A percentile compares a stretch with the other conserved stretches of the same genome.
phyloP scores from a whole-genome alignment of 306 rosid genomes.

The Begonia peltatifolia region DNA sequence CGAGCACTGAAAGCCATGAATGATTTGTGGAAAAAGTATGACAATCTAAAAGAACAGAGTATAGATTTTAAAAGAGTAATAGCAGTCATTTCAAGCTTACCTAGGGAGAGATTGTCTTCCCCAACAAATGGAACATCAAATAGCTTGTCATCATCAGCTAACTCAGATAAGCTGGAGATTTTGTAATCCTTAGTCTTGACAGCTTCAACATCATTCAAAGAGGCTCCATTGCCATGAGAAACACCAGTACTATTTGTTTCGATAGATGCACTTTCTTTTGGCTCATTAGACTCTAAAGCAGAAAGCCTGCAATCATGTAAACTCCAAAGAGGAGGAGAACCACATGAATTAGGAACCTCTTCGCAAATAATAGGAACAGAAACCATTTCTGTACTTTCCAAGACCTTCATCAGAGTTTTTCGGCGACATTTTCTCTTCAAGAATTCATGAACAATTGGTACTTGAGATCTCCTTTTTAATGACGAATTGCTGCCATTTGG shows the following conservation, averaged over 20 bases:
- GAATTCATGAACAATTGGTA: constrained; percentile 49
- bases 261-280: constrained; percentile 32
- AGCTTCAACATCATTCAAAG: constrained; percentile 32
- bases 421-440: constrained; percentile 63
- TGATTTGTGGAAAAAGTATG: constrained; percentile 21
- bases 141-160: constrained; percentile 36
- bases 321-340: constrained; percentile 31
- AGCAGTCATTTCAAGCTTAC: constrained; percentile 37
- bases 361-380: constrained; percentile 65
- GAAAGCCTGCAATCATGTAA: constrained; percentile 27
- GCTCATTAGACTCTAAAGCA: constrained; percentile 46
- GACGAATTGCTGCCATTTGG: constrained; percentile 42
- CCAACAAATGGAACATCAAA: constrained; percentile 57
- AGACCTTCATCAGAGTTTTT: constrained; percentile 77
- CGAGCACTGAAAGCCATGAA: too few species aligned
- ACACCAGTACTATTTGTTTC: constrained; percentile 26
- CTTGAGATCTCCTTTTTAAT: constrained; percentile 74
- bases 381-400: constrained; percentile 86
- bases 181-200: constrained; percentile 33
- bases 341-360: constrained; percentile 47
- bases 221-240: constrained; percentile 47
- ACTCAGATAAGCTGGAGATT: constrained; percentile 25
- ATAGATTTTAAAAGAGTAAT: constrained; percentile 30
- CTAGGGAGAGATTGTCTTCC: constrained; percentile 49
- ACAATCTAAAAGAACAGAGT: too few species aligned